Evolutionary conservation across 2,329 filamentous ascomycete species (phyloP).

Genomic region (Orbilia oligospora): DNA sequence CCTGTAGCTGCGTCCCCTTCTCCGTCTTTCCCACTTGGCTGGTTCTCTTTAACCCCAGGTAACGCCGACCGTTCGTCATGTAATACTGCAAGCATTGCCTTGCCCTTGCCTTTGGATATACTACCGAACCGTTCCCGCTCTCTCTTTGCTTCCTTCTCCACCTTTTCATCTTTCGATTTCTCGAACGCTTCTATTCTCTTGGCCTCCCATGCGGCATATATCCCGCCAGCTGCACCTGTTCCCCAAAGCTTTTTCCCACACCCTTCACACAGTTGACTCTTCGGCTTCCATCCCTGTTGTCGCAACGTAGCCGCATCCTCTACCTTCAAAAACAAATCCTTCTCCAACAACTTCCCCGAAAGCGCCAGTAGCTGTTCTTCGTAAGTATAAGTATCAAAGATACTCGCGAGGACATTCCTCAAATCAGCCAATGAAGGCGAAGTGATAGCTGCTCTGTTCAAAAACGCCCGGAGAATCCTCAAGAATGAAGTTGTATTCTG

Average conservation of each 20-base stretch:
- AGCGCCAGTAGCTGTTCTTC: slow-evolving; percentile 90
- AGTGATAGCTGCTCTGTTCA: slow-evolving; percentile 82
- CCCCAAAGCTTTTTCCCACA: slow-evolving; percentile 90
- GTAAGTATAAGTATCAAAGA: slow-evolving; percentile 95
- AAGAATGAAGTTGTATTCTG: slow-evolving; percentile 76
- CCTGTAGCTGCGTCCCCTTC: slow-evolving; percentile 11
- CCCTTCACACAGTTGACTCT: slow-evolving; percentile 87
- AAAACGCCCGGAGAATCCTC: slow-evolving; percentile 87
- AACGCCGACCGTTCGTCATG: slow-evolving; percentile 21
- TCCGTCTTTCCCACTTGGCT: slow-evolving; percentile 22
- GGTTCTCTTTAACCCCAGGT: slow-evolving; percentile 12
- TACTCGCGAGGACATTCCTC: slow-evolving; percentile 84
- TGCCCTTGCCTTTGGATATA: slow-evolving; percentile 68
- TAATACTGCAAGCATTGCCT: slow-evolving; percentile 17
- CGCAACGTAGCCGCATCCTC: slow-evolving; percentile 80
- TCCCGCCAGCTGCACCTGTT: slow-evolving; percentile 80
- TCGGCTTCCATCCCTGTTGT: slow-evolving; percentile 88
- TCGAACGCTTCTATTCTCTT: slow-evolving; percentile 67
- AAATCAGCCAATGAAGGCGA: slow-evolving; percentile 91
- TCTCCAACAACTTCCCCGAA: slow-evolving; percentile 87
- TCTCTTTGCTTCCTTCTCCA: slow-evolving; percentile 66
- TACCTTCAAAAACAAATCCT: slow-evolving; percentile 89
- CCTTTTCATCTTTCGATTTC: slow-evolving; percentile 20
- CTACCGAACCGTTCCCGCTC: slow-evolving; percentile 68
- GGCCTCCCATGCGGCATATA: slow-evolving; percentile 87